Conservation (phyloP, 208 protist species). For the Perkinsela sp. region DNA sequence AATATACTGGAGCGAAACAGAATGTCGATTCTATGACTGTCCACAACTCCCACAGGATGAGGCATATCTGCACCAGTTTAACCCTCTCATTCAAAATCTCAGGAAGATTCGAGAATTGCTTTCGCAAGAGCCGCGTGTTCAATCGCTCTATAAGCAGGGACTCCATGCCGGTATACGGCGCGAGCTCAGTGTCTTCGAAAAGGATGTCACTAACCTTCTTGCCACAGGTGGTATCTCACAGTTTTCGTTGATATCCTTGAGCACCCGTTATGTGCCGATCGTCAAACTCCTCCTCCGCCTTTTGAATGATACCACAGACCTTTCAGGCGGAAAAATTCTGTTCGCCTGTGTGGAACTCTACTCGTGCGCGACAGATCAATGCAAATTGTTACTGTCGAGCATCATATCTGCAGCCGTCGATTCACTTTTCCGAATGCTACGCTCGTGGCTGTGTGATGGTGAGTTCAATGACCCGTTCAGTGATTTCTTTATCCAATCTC, state of each 20-base stretch:
- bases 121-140: background rate
- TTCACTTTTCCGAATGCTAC: background rate
- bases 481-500: background rate
- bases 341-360: background rate
- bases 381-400: background rate
- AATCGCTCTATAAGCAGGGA: background rate
- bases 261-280: background rate
- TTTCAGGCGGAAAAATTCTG: background rate
- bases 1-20: background rate
- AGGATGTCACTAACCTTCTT: background rate
- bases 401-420: background rate
- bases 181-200: background rate
- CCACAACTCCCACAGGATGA: background rate
- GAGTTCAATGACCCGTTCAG: background rate
- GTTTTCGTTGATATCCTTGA: background rate
- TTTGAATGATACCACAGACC: background rate
- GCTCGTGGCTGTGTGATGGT: background rate
- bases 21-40: background rate
- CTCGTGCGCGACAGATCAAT: background rate
- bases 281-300: background rate
- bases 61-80: background rate
- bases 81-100: background rate
- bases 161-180: background rate
- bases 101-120: background rate
- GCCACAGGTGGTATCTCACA: background rate